Evolutionary conservation across 768 basidiomycete genomes (phyloP), one percentile per base, ranked within the genome.

Genomic region (Boletus rubescentipes): DNA sequence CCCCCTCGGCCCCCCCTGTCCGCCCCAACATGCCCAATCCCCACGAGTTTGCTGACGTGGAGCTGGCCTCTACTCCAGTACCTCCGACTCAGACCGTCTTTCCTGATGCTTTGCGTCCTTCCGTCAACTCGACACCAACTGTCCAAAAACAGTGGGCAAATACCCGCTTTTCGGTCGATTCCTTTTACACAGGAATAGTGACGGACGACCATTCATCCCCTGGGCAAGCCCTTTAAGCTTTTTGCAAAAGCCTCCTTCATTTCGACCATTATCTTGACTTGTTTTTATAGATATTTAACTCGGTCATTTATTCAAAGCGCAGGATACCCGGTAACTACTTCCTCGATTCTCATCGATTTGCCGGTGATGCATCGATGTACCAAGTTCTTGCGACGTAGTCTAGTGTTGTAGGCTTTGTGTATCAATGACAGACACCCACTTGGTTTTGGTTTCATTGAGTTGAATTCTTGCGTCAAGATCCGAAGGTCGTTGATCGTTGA

Each of bases 81-180:
- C 44, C 49, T 6, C 37, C 10, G 4, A 16, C 42, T 21, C 58
- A 49, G 32, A 14, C 46, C 18, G 8, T 9, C 18, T 50, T 55
- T 32, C 62, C 64, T 3, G 11, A 39, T 36, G 51, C 55, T 7
- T 39, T 62, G 15, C 66, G 56, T 16, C 64, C 62, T 5, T 51
- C 68, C 21, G 50, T 51, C 46, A 26, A 42, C 6, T 36, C 38
- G 4, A 39, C 43, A 9, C 30, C 21, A 5, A 32, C 42, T 16
- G 37, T 35, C 31, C 54, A 61, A 2, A 55, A 51, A 18, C 60
- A 53, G 35, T 43, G 49, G 44, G 30, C 47, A 41, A 48, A 49
- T 30, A 35, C 49, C 29, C 70, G 59, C 40, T 57, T 46, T 10
- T 72, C 69, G 10, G 31, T 63, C 23, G 70, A 70, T 52, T 72